Evolutionary conservation across 768 basidiomycete species (phyloP).

Genomic region (Tricholomella constricta): DNA sequence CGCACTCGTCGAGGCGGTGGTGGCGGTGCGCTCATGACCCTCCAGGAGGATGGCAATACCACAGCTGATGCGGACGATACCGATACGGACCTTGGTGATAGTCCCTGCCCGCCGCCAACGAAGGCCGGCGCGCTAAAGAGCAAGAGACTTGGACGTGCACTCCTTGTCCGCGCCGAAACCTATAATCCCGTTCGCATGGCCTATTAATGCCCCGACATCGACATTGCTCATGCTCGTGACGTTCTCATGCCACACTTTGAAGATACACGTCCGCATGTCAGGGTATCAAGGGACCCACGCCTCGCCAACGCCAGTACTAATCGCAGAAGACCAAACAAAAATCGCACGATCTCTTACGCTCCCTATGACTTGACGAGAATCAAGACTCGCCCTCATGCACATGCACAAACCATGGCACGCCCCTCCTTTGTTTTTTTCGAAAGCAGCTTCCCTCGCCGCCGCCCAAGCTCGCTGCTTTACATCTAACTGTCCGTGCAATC

Average conservation of each 20-base stretch:
- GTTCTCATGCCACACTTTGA: constrained; percentile 13
- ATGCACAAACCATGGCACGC: constrained; percentile 23
- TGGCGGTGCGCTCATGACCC: constrained; percentile 54
- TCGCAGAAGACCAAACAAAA: constrained; percentile 8
- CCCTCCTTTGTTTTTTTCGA: constrained; percentile 20
- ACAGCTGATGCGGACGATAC: constrained; percentile 71
- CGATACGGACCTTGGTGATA: constrained; percentile 79
- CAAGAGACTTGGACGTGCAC: constrained; percentile 54
- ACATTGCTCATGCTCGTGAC: constrained; percentile 2
- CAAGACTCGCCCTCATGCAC: constrained; percentile 11
- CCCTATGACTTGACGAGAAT: constrained; percentile 13
- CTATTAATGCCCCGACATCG: constrained; percentile 29
- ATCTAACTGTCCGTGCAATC: not conserved
- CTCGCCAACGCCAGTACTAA: constrained; percentile 9
- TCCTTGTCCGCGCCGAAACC: constrained; percentile 66
- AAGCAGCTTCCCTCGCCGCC: constrained; percentile 5
- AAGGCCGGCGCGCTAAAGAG: constrained; percentile 56
- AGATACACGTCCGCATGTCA: not conserved
- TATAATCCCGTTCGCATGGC: constrained; percentile 64
- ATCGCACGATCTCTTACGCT: constrained; percentile 16
- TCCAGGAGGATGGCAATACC: constrained; percentile 66
- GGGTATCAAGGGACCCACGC: constrained; percentile 6
- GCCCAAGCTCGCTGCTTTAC: constrained; percentile 1
- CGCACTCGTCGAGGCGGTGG: constrained; percentile 58
- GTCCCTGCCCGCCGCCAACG: constrained; percentile 82